phyloP scores from a whole-genome alignment of 805 yeast genomes.

The Blastobotrys robertii region DNA sequence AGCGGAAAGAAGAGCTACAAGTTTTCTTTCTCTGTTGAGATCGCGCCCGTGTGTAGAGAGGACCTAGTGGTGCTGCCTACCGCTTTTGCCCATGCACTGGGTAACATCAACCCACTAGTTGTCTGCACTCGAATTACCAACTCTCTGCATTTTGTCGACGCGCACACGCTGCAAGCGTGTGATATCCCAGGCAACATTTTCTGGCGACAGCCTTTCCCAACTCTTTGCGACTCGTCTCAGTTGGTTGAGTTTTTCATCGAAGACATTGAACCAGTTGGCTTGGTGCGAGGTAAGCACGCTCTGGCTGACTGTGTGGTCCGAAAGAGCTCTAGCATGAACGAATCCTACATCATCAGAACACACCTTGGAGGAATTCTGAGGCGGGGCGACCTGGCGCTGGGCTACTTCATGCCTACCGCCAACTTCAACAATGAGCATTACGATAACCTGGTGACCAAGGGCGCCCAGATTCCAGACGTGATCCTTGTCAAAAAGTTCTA shows the following conservation, averaged over 20 bases:
- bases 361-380: constrained; percentile 86
- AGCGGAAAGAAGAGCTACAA: constrained; percentile 81
- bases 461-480: constrained; percentile 41
- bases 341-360: constrained; percentile 67
- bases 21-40: constrained; percentile 81
- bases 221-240: constrained; percentile 56
- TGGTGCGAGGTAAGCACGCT: constrained; percentile 63
- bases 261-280: constrained; percentile 87
- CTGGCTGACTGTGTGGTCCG: constrained; percentile 81
- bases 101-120: constrained; percentile 71
- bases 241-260: constrained; percentile 74
- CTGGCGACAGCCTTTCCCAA: constrained; percentile 71
- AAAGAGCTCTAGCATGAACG: constrained; percentile 69
- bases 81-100: constrained; percentile 68
- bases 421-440: constrained; percentile 75
- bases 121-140: constrained; percentile 75
- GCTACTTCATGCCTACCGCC: constrained; percentile 71
- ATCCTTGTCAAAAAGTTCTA: constrained; percentile 82
- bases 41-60: constrained; percentile 90
- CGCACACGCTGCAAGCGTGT: constrained; percentile 63
- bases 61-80: constrained; percentile 82
- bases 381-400: constrained; percentile 89
- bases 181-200: constrained; percentile 62
- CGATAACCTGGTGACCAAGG: constrained; percentile 43
- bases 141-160: constrained; percentile 73